A percentile compares a stretch with the other conserved stretches of the same genome.
Evolutionary conservation across 805 yeast genomes (phyloP).

Genomic region (Ogataea methylovora): DNA sequence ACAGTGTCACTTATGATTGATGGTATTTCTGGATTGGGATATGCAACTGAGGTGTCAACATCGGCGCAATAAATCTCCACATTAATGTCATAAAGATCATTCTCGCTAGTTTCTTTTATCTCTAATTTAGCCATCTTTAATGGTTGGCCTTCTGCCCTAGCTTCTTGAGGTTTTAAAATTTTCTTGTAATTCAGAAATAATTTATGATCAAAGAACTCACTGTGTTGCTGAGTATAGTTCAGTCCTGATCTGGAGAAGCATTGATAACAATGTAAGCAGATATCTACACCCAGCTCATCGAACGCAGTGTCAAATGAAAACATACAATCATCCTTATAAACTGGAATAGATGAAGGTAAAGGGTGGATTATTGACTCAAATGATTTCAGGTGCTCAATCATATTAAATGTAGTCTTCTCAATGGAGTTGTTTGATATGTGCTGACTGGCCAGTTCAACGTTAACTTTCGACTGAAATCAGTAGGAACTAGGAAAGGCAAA

Average conservation of each 20-base stretch:
- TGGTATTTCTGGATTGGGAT: constrained; percentile 22
- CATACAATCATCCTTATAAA: constrained; percentile 87
- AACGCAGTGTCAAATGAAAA: constrained; percentile 71
- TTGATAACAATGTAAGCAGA: constrained; percentile 69
- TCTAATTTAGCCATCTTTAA: constrained; percentile 58
- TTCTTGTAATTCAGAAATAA: constrained; percentile 54
- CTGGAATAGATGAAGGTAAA: constrained; percentile 28
- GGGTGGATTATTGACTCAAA: constrained; percentile 9
- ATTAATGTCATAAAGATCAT: constrained; percentile 47
- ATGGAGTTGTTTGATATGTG: too few species aligned
- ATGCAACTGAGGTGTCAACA: constrained; percentile 19
- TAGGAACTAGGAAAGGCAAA: too few species aligned
- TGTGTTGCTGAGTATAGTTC: constrained; percentile 55
- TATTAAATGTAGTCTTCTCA: too few species aligned
- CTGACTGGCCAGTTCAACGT: too few species aligned
- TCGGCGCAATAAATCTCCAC: constrained; percentile 33
- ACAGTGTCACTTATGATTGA: constrained; percentile 26
- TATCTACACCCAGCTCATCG: constrained; percentile 53
- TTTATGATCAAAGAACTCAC: constrained; percentile 41
- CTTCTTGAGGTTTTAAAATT: constrained; percentile 33
- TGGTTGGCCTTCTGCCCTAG: constrained; percentile 21
- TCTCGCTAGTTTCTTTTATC: constrained; percentile 54
- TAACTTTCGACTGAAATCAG: too few species aligned
- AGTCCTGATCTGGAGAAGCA: constrained; percentile 46
- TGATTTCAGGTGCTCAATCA: constrained; percentile 10